phyloP scores from a whole-genome alignment of 257 asterid species.

The Agastache rugosa region DNA sequence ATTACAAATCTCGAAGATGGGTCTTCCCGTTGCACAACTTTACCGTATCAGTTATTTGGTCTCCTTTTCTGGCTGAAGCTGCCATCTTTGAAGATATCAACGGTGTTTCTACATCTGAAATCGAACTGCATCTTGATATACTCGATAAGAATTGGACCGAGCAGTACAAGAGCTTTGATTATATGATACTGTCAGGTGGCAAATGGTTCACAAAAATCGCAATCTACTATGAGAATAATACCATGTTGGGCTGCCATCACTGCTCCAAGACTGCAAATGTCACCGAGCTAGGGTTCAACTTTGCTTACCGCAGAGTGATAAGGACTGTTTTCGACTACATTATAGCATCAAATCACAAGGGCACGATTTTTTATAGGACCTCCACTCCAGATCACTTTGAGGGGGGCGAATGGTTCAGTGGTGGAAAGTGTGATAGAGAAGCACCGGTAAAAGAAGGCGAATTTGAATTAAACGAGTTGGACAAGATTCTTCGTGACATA shows the following conservation, averaged over 20 bases:
- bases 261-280: slow-evolving; percentile 58
- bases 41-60: slow-evolving; percentile 71
- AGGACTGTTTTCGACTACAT: slow-evolving; percentile 56
- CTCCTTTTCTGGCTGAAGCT: slow-evolving; percentile 80
- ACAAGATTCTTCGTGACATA: slow-evolving; percentile 48
- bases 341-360: slow-evolving; percentile 56
- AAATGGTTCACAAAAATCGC: slow-evolving; percentile 73
- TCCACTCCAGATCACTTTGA: slow-evolving; percentile 76
- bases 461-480: slow-evolving; percentile 47
- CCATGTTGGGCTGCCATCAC: slow-evolving; percentile 65
- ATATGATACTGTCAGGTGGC: slow-evolving; percentile 65
- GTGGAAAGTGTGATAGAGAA: slow-evolving; percentile 65
- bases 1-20: slow-evolving; percentile 72
- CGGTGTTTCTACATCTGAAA: slow-evolving; percentile 71
- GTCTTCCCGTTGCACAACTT: slow-evolving; percentile 68
- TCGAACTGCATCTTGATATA: slow-evolving; percentile 69
- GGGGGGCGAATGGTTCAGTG: slow-evolving; percentile 72
- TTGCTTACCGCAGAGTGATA: slow-evolving; percentile 64
- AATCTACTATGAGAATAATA: slow-evolving; percentile 62
- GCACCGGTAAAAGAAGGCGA: slow-evolving; percentile 66
- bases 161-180: slow-evolving; percentile 57
- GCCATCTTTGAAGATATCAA: slow-evolving; percentile 63
- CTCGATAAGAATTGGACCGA: slow-evolving; percentile 76
- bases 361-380: slow-evolving; percentile 62
- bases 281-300: slow-evolving; percentile 61